Percentiles rank a stretch among this genome's conserved stretches.
Evolutionary conservation across 768 basidiomycete genomes (phyloP).

Genomic region (Trametes meyenii): DNA sequence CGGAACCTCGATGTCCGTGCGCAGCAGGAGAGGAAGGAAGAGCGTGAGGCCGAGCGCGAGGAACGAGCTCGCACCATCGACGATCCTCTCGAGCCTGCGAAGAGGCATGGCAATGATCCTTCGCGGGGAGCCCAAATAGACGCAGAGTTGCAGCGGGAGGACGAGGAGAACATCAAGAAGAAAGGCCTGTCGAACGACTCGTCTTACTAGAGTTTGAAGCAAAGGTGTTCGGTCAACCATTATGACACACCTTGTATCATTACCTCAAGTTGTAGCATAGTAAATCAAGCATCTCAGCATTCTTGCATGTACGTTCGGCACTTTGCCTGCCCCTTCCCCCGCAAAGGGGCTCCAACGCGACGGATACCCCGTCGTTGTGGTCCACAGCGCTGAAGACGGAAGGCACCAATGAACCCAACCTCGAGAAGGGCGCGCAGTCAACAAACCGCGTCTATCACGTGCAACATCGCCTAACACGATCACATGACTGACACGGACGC

Average conservation of each 20-base stretch:
- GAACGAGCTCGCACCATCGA: conserved; percentile 35
- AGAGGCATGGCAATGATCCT: conserved; percentile 58
- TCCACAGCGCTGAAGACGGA: background rate
- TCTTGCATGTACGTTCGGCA: background rate
- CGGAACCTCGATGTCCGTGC: conserved; percentile 43
- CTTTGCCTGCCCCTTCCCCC: too few relatives aligned
- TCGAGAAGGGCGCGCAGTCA: conserved; percentile 9
- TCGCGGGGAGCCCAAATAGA: conserved; percentile 62
- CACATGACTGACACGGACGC: conserved; percentile 18
- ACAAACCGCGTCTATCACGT: conserved; percentile 22
- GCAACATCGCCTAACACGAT: conserved; percentile 15
- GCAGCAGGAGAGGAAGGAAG: conserved; percentile 36
- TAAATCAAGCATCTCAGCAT: background rate
- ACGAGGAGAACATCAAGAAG: conserved; percentile 47
- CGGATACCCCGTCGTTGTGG: background rate
- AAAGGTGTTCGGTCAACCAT: background rate
- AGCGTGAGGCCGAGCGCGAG: conserved; percentile 32
- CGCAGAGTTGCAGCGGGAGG: conserved; percentile 54
- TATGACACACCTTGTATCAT: too few relatives aligned
- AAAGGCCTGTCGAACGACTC: conserved; percentile 39
- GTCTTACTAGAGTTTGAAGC: conserved; percentile 1
- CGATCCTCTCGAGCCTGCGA: conserved; percentile 53
- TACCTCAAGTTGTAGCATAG: background rate
- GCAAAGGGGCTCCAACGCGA: background rate
- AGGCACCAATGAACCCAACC: too few relatives aligned